Evolutionary conservation across 305 asterid species (phyloP), one percentile per base, ranked within the genome.

Genomic region (Fraxinus sp.): DNA sequence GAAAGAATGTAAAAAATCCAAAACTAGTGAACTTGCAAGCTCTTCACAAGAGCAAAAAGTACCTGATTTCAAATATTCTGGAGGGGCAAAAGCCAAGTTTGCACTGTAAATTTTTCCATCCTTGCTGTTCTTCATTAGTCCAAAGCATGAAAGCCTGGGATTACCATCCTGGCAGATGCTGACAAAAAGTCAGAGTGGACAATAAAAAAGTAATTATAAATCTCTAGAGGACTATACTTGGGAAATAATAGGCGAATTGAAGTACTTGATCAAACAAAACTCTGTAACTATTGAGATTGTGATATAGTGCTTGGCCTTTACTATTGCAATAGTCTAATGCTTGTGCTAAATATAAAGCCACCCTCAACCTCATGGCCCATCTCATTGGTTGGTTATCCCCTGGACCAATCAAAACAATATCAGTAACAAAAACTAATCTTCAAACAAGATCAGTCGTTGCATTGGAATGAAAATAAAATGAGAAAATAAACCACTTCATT

Each of bases 351-450:
- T 88, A 80, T 49, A 86, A 80, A 68, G 92, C 87, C 36, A 88
- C 91, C 77, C 92, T 85, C 87, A 89, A 82, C 81, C 92, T 87
- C 91, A 89, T 86, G n/a, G 91, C 66, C 91, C 92, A 89, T 80
- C 85, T 87, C 88, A 88, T 26, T 4, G 92, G 92, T 35, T 87
- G 89, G 68, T 80, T 83, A 30, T 88, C 91, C 92, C 91, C 90
- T 89, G 49, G 75, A 55, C 7, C 78, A 79, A 80, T 82, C 39
- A 39, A 76, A 52, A 35, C 83, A 32, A 24, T 80, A 77, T 37
- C 80, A 75, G 13, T 13, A 24, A 71, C 35, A 18, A 7, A 24
- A 28, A 24, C 35, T 13, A 32, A 32, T 13, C 39, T 68, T 68
- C 75, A 62, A 22, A 64, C 35, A 24, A 8, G 35, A 64, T 9